Percentiles rank a stretch among this genome's conserved stretches.
phyloP scores from a whole-genome alignment of 1,284 basidiomycete species.

The Sporisorium exsertum region DNA sequence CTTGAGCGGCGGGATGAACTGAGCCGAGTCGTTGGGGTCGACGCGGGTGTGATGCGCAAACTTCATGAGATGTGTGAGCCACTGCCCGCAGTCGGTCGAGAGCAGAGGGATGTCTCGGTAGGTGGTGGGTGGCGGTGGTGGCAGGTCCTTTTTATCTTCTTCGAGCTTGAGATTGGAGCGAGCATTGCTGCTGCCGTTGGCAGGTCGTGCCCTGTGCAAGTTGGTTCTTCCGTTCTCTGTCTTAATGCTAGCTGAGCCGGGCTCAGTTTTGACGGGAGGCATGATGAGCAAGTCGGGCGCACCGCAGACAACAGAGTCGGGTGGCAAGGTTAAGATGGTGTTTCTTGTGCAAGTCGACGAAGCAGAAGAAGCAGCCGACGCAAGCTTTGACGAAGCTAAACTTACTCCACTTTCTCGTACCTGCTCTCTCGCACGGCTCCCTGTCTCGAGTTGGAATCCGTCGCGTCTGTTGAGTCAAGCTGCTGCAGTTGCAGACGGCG shows the following conservation, averaged over 20 bases:
- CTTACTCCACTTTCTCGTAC: slow-evolving; percentile 11
- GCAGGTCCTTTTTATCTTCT: slow-evolving; percentile 36
- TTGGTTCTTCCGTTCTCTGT: slow-evolving; percentile 24
- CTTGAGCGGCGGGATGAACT: slow-evolving; percentile 66
- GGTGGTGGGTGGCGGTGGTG: slow-evolving; percentile 51
- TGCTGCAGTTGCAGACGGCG: background rate
- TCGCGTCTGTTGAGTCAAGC: slow-evolving; percentile 1
- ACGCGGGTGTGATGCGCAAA: slow-evolving; percentile 63
- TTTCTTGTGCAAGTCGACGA: background rate
- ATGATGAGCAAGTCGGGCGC: slow-evolving; percentile 5
- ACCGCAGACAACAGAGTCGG: background rate
- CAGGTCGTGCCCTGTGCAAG: slow-evolving; percentile 16
- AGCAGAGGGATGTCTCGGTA: slow-evolving; percentile 67
- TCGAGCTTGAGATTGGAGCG: slow-evolving; percentile 26
- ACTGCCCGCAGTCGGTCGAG: slow-evolving; percentile 51
- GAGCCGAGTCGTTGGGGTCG: slow-evolving; percentile 59
- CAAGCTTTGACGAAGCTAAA: background rate
- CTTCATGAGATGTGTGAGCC: slow-evolving; percentile 63
- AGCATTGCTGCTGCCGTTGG: slow-evolving; percentile 26
- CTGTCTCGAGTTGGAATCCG: background rate
- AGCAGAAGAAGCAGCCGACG: background rate
- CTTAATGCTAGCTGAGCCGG: slow-evolving; percentile 32
- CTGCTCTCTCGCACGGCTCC: slow-evolving; percentile 20
- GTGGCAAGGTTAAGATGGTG: background rate
- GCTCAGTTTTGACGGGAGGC: slow-evolving; percentile 54